A percentile compares a stretch with the other conserved stretches of the same genome.
These are phyloP conservation scores for Pyricularia sp. DNA, from an alignment of 2,329 filamentous ascomycete species.

Conservation along the genomic window DNA sequence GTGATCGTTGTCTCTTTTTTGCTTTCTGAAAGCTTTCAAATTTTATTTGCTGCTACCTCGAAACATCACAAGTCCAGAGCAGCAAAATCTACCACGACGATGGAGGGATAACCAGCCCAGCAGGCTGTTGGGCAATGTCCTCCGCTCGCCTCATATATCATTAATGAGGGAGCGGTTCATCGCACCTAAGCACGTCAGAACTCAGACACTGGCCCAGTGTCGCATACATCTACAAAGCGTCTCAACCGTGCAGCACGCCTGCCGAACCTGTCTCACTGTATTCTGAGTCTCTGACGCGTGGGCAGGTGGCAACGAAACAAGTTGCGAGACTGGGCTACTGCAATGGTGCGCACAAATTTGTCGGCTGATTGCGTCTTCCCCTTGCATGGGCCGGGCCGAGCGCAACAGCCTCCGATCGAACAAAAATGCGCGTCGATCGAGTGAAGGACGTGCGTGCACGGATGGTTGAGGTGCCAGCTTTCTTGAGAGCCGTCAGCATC, in stretches of 20 bases:
- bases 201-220: background rate
- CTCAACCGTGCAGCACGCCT: background rate
- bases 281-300: background rate
- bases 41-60: too few species aligned
- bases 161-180: background rate
- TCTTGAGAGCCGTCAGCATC: too few species aligned
- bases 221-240: background rate
- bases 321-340: background rate
- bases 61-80: too few species aligned
- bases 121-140: background rate
- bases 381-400: background rate
- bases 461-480: too few species aligned
- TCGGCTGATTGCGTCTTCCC: background rate
- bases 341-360: background rate
- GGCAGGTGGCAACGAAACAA: background rate
- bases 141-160: too few species aligned
- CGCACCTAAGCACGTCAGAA: background rate
- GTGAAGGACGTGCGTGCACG: too few species aligned
- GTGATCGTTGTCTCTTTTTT: too few species aligned
- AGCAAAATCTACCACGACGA: background rate
- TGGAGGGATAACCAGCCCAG: background rate
- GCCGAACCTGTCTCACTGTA: background rate
- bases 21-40: background rate
- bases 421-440: too few species aligned
- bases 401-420: background rate